Conservation (phyloP, 2,329 filamentous ascomycete species). For the Colletotrichum nymphaeae region DNA sequence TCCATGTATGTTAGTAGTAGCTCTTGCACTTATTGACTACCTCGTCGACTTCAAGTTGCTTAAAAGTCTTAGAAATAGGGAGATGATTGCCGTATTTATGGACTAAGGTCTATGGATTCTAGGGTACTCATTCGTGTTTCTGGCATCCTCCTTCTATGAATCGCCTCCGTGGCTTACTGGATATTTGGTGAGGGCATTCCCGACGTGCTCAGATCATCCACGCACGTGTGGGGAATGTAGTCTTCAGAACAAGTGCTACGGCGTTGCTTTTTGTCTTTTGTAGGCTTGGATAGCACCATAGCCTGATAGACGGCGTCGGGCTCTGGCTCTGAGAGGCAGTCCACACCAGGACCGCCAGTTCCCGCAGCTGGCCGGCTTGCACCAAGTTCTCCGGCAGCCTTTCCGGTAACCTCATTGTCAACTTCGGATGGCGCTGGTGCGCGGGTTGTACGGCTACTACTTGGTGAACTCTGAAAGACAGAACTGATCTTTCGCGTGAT, state of each 20-base stretch:
- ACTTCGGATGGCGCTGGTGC: slow-evolving; percentile 8
- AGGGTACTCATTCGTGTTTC: neutral
- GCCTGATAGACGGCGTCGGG: slow-evolving; percentile 4
- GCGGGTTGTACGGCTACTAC: neutral
- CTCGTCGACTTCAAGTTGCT: neutral
- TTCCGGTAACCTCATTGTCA: neutral
- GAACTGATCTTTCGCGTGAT: slow-evolving; percentile 30
- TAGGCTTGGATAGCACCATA: neutral
- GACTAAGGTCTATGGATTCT: neutral
- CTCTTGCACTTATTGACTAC: too few species aligned
- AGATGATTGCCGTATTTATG: neutral
- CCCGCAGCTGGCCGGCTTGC: neutral
- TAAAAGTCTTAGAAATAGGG: neutral
- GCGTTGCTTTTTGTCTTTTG: neutral
- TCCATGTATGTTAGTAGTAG: too few species aligned
- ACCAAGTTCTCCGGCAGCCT: neutral
- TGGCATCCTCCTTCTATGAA: too few species aligned
- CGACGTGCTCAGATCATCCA: neutral
- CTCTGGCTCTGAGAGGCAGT: slow-evolving; percentile 9
- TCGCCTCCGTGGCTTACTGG: neutral
- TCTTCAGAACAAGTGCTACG: slow-evolving; percentile 3
- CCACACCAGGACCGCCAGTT: neutral
- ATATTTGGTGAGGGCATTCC: neutral
- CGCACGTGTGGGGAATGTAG: neutral
- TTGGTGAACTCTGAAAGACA: slow-evolving; percentile 9